Evolutionary conservation across 2,329 filamentous ascomycete genomes (phyloP).

Genomic region (Catunica adiposa): DNA sequence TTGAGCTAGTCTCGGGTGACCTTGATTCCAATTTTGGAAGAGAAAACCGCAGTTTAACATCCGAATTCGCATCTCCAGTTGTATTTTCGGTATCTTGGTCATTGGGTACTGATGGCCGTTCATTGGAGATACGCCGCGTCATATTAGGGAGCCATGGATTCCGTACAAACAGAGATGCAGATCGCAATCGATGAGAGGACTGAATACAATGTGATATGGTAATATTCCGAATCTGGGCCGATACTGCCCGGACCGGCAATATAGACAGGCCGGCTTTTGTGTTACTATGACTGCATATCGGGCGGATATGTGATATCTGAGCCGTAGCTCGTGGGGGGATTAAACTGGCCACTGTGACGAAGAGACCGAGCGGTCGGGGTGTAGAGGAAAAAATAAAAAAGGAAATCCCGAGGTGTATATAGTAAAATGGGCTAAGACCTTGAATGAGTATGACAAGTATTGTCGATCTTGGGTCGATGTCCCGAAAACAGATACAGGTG

Average conservation of each 20-base stretch:
- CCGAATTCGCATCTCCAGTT: too few relatives aligned
- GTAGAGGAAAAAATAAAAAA: too few relatives aligned
- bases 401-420: too few relatives aligned
- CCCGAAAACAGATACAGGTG: background rate
- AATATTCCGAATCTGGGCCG: background rate
- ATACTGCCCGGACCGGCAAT: conserved; percentile 4
- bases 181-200: background rate
- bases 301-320: conserved; percentile 15
- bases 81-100: too few relatives aligned
- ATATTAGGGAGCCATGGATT: background rate
- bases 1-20: too few relatives aligned
- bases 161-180: background rate
- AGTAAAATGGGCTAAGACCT: too few relatives aligned
- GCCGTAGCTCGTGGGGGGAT: conserved; percentile 15
- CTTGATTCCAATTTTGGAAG: too few relatives aligned
- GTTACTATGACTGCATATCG: conserved; percentile 14
- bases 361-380: conserved; percentile 2
- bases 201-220: background rate
- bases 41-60: too few relatives aligned
- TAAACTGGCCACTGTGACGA: conserved; percentile 15
- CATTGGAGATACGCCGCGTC: background rate
- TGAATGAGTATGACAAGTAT: background rate
- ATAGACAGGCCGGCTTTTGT: conserved; percentile 14
- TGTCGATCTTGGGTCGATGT: background rate
- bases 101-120: background rate